Evolutionary conservation across 2,329 filamentous ascomycete genomes (phyloP), one percentile per base, ranked within the genome.

Genomic region (Myriosclerotinia duriaeana): DNA sequence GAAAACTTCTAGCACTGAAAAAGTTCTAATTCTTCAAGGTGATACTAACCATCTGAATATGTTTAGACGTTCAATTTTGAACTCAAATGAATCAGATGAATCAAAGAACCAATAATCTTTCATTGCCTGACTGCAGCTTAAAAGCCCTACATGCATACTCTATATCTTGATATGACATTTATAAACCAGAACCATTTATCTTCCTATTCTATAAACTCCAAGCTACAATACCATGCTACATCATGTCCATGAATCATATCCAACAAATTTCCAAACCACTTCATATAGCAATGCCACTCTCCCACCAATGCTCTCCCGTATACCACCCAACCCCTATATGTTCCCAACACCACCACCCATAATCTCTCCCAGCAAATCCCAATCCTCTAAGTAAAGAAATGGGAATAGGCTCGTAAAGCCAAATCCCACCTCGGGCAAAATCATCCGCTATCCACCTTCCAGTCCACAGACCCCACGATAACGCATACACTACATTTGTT

Each of bases 321-420:
- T 89, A 83, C 84, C 85, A 88, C 1, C 83, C 81, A 30, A 87
- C 76, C 68, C 72, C 72, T 52, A 73, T 30, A 42, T 80, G 75
- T 69, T 82, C 81, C 85, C 89, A 92, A 72, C 90, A 85, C 85
- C 86, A 91, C 82, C 86, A 88, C 0, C 82, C 78, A 72, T 90
- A 87, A 0, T 83, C 85, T 22, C 81, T 77, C 1, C 80, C 79
- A 0, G 89, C 90, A 44, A 89, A 80, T 0, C 90, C 89, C 20
- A 93, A 44, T 2, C 83, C 85, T 36, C 92, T 82, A n/a, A 93
- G 74, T 0, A 84, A 74, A 64, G 91, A 96, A 11, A 94, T 70
- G 0, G 93, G 92, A n/a, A 96, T 78, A 0, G 92, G 92, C 77
- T 97, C 92, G 69, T 87, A 87, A 17, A 96, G 77, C 90, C 91